Evolutionary conservation across 257 asterid genomes (phyloP).

Genomic region (Solanum arcanum): DNA sequence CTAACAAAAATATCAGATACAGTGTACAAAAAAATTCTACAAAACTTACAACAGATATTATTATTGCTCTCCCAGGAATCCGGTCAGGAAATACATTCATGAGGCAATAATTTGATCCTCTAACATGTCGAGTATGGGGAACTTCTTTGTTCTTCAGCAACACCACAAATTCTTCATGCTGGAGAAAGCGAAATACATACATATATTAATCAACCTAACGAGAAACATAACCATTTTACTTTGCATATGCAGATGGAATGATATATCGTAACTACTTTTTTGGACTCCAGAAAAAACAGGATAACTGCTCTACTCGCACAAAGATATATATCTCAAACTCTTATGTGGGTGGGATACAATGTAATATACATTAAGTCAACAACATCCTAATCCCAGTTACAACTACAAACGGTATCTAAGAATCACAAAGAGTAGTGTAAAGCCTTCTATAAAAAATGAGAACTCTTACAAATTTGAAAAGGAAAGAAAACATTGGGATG

Average conservation of each 20-base stretch:
- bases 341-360: neutral
- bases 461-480: neutral
- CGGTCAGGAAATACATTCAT: constrained; percentile 86
- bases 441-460: neutral
- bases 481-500: neutral
- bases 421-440: neutral
- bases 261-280: neutral
- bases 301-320: neutral
- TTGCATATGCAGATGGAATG: neutral
- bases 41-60: constrained; percentile 70
- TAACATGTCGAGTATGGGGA: constrained; percentile 82
- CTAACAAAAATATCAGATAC: neutral
- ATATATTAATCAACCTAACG: neutral
- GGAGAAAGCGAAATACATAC: constrained; percentile 8
- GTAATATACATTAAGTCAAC: neutral
- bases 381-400: neutral
- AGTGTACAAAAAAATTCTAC: neutral
- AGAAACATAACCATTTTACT: neutral
- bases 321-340: neutral
- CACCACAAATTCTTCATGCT: constrained; percentile 75
- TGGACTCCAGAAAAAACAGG: neutral
- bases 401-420: neutral
- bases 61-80: constrained; percentile 82
- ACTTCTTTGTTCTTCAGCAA: constrained; percentile 50
- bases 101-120: constrained; percentile 91